These are phyloP conservation scores for Aureobasidium namibiae DNA, from an alignment of 2,329 filamentous ascomycete species.

Conservation along the genomic window DNA sequence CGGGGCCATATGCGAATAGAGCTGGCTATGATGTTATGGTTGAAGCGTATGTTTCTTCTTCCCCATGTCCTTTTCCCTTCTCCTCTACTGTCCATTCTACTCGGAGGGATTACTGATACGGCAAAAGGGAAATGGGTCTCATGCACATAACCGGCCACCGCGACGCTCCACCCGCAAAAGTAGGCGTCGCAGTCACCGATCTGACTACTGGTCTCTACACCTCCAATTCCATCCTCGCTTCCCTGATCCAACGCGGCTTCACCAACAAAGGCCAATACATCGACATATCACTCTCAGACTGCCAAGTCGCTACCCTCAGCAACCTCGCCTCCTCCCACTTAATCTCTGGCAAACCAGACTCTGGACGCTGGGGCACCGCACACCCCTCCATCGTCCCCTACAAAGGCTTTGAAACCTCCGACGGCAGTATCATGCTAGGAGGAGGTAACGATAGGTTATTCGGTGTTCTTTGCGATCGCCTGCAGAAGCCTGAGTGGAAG, in stretches of 20 bases:
- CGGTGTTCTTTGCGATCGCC: slow-evolving; percentile 49
- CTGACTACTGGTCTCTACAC: slow-evolving; percentile 92
- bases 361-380: slow-evolving; percentile 89
- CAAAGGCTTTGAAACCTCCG: slow-evolving; percentile 62
- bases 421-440: slow-evolving; percentile 56
- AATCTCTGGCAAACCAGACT: slow-evolving; percentile 78
- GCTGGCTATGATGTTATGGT: slow-evolving; percentile 99
- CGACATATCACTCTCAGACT: slow-evolving; percentile 85
- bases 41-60: slow-evolving; percentile 53
- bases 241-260: slow-evolving; percentile 64
- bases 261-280: slow-evolving; percentile 84
- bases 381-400: slow-evolving; percentile 99
- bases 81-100: too few relatives aligned
- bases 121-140: slow-evolving; percentile 67
- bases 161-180: slow-evolving; percentile 88
- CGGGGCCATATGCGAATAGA: slow-evolving; percentile 75
- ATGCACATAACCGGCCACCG: slow-evolving; percentile 96
- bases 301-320: slow-evolving; percentile 86
- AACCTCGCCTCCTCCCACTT: slow-evolving; percentile 91
- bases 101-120: neutral
- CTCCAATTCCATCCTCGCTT: slow-evolving; percentile 91
- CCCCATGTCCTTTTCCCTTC: slow-evolving; percentile 4
- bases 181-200: slow-evolving; percentile 94
- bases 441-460: slow-evolving; percentile 57
- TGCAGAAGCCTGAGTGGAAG: slow-evolving; percentile 52